A percentile compares a stretch with the other conserved stretches of the same genome.
These are phyloP conservation scores for Agaricus bisporus DNA, from an alignment of 768 basidiomycete species.

Conservation along the genomic window DNA sequence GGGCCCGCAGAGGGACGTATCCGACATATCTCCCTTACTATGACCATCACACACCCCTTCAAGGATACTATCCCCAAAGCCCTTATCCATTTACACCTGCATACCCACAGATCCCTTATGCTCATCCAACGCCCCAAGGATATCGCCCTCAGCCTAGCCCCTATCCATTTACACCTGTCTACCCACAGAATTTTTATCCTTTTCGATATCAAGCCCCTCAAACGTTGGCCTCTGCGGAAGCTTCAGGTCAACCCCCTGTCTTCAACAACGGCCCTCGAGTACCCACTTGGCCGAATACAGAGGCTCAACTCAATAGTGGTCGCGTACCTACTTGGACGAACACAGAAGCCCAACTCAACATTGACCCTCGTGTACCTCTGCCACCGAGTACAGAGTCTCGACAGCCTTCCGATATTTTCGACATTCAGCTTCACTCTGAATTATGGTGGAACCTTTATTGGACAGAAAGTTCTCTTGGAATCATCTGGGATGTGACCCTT, in stretches of 20 bases:
- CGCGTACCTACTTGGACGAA: background rate
- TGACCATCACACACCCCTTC: too few species aligned
- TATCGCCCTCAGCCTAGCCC: too few species aligned
- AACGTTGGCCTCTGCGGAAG: too few species aligned
- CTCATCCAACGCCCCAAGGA: too few species aligned
- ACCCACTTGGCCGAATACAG: background rate
- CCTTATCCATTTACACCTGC: too few species aligned
- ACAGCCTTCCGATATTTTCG: background rate
- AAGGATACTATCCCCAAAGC: too few species aligned
- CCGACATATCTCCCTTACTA: too few species aligned
- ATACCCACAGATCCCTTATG: too few species aligned
- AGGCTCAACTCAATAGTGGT: too few species aligned
- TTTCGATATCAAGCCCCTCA: background rate
- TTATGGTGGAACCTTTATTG: background rate
- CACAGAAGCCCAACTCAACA: background rate
- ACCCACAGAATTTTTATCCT: background rate
- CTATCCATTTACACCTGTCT: too few species aligned
- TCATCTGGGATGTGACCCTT: slow-evolving; percentile 39
- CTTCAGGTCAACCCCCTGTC: background rate
- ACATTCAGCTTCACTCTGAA: background rate
- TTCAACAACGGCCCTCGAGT: background rate
- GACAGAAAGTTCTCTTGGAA: slow-evolving; percentile 13
- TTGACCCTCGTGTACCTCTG: background rate
- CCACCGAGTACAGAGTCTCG: background rate
- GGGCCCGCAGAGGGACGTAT: too few species aligned